phyloP scores from a whole-genome alignment of 2,329 filamentous ascomycete genomes.

The Knufia fluminis region DNA sequence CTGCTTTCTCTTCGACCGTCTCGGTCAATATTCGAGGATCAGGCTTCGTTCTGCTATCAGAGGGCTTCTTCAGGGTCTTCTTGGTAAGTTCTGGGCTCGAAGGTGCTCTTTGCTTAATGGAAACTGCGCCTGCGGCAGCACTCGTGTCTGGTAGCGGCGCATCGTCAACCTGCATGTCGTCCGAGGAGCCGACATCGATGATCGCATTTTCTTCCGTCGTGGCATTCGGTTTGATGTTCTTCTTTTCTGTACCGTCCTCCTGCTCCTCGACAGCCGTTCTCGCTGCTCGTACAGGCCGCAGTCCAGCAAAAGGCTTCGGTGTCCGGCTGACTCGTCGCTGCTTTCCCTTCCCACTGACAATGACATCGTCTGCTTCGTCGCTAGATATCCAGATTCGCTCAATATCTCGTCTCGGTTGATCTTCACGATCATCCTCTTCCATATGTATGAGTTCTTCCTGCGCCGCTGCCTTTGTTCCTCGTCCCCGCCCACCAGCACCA shows the following conservation, averaged over 20 bases:
- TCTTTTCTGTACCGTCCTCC: slow-evolving; percentile 3
- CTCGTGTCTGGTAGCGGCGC: not conserved
- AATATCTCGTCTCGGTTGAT: slow-evolving; percentile 38
- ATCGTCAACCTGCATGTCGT: slow-evolving; percentile 27
- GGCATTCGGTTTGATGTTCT: slow-evolving; percentile 35
- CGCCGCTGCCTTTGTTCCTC: slow-evolving; percentile 17
- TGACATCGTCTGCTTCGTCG: slow-evolving; percentile 39
- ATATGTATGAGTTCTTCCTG: slow-evolving; percentile 25
- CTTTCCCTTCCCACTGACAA: slow-evolving; percentile 14
- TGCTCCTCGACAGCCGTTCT: slow-evolving; percentile 38
- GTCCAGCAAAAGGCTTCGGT: slow-evolving; percentile 22
- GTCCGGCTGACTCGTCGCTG: slow-evolving; percentile 22
- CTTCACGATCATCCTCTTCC: slow-evolving; percentile 41
- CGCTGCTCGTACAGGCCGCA: slow-evolving; percentile 47
- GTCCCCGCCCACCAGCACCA: slow-evolving; percentile 25
- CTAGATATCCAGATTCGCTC: slow-evolving; percentile 49
- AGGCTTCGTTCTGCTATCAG: slow-evolving; percentile 4
- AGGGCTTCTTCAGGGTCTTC: slow-evolving; percentile 32
- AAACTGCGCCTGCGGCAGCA: no score
- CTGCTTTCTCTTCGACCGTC: slow-evolving; percentile 22
- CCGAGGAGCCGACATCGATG: slow-evolving; percentile 14
- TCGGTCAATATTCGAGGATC: slow-evolving; percentile 15
- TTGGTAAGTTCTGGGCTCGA: slow-evolving; percentile 32
- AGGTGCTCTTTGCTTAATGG: slow-evolving; percentile 26
- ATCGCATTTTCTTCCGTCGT: slow-evolving; percentile 10